These are phyloP conservation scores for Martensiomyces pterosporus DNA, from an alignment of 192 early-diverging fungal genomes.

Conservation along the genomic window DNA sequence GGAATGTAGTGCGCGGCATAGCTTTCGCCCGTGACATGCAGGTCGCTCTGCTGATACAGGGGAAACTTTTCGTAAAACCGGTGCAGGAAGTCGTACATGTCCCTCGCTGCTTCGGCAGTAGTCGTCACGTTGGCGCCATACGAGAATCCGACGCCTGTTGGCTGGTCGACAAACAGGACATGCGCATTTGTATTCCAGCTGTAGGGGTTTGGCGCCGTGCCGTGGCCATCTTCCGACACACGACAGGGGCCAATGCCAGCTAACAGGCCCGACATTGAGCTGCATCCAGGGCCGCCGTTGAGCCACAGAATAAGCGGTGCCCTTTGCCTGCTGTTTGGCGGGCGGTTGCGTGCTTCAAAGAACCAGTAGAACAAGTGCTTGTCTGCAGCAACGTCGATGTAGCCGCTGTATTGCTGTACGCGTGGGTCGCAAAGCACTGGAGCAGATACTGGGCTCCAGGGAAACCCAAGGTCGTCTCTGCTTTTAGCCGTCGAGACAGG, in stretches of 20 bases:
- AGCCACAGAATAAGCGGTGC: constrained; percentile 68
- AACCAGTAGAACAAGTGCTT: constrained; percentile 86
- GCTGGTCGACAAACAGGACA: constrained; percentile 69
- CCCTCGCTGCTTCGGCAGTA: constrained; percentile 63
- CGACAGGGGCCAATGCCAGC: constrained; percentile 78
- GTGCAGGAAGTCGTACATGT: constrained; percentile 81
- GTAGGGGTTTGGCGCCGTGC: constrained; percentile 59
- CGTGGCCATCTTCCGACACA: constrained; percentile 64
- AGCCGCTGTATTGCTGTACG: constrained; percentile 77
- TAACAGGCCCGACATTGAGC: constrained; percentile 60
- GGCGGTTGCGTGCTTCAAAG: constrained; percentile 75
- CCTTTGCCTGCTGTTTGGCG: constrained; percentile 46
- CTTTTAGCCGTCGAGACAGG: too few relatives aligned
- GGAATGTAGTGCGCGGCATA: constrained; percentile 86
- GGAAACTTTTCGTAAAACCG: constrained; percentile 71
- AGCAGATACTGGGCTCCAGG: too few relatives aligned
- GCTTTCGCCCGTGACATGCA: constrained; percentile 78
- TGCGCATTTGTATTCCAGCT: constrained; percentile 85
- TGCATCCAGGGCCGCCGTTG: constrained; percentile 74
- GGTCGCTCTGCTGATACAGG: constrained; percentile 63
- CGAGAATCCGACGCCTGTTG: constrained; percentile 76
- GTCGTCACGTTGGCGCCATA: constrained; percentile 61
- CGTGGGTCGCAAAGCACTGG: constrained; percentile 71
- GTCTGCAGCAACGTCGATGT: constrained; percentile 52
- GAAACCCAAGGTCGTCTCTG: too few relatives aligned